These are phyloP conservation scores for Starmerella bombi DNA, from an alignment of 805 yeast species.

Conservation along the genomic window DNA sequence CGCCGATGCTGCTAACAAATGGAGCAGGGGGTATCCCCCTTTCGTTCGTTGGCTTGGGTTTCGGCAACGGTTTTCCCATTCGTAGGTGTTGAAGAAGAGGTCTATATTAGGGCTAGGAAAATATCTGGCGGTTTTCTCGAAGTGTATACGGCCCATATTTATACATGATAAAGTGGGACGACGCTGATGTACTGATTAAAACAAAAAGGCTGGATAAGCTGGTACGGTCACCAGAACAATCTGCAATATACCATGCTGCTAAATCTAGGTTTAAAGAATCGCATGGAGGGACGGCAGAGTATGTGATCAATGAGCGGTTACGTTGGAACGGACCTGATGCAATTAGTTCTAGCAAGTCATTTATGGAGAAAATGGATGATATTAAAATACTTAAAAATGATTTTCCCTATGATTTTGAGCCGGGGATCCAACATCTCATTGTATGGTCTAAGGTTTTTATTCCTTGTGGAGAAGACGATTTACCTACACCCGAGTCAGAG, in stretches of 20 bases:
- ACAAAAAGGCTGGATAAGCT: conserved; percentile 19
- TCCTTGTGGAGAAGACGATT: conserved; percentile 33
- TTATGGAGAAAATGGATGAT: conserved; percentile 25
- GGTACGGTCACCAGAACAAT: conserved; percentile 22
- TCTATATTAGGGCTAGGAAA: no score
- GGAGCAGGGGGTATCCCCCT: conserved; percentile 97
- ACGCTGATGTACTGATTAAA: conserved; percentile 10
- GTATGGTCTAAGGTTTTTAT: conserved; percentile 42
- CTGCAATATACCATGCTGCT: conserved; percentile 20
- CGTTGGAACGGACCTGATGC: conserved; percentile 21
- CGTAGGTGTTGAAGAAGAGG: not conserved
- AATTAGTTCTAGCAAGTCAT: not conserved
- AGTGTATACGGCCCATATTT: no score
- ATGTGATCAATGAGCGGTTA: conserved; percentile 19
- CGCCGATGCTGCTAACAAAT: conserved; percentile 72
- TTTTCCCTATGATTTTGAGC: conserved; percentile 43
- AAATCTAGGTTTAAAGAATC: conserved; percentile 14
- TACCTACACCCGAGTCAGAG: conserved; percentile 28
- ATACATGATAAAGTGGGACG: conserved; percentile 15
- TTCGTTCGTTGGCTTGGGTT: conserved; percentile 43
- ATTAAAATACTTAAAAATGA: conserved; percentile 38
- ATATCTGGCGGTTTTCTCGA: no score
- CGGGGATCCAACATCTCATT: conserved; percentile 38
- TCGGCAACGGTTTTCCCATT: conserved; percentile 19
- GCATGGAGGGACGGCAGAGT: conserved; percentile 23